phyloP scores from a whole-genome alignment of 1,139 yeast species.

The Meyerozyma athensensis region DNA sequence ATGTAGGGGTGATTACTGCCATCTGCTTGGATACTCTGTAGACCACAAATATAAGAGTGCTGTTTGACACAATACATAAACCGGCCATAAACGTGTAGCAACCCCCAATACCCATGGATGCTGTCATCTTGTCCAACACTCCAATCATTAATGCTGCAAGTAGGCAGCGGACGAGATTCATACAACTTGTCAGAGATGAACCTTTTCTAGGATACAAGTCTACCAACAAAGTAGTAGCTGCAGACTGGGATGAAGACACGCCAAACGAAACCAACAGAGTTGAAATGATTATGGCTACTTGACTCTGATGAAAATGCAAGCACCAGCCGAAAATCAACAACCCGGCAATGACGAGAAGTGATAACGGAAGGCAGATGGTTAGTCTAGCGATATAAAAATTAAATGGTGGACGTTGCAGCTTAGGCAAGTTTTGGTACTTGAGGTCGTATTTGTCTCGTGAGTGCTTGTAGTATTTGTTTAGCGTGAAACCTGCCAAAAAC shows the following conservation, averaged over 20 bases:
- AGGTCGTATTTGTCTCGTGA: constrained; percentile 16
- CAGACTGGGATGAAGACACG: constrained; percentile 24
- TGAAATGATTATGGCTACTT: constrained; percentile 29
- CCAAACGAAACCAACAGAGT: constrained; percentile 27
- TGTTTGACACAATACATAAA: constrained; percentile 13
- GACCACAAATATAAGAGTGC: not conserved
- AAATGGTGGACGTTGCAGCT: constrained; percentile 21
- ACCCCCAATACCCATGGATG: constrained; percentile 30
- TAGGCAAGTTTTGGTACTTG: constrained; percentile 13
- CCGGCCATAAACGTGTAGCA: constrained; percentile 34
- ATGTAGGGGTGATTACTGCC: not conserved
- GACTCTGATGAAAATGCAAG: constrained; percentile 21
- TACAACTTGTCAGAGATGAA: constrained; percentile 33
- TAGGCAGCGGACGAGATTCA: constrained; percentile 33
- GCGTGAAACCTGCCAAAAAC: constrained; percentile 22
- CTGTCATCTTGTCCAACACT: constrained; percentile 26
- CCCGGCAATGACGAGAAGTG: constrained; percentile 21
- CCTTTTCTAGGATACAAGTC: constrained; percentile 32
- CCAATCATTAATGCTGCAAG: constrained; percentile 34
- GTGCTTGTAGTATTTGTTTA: constrained; percentile 26
- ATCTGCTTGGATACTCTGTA: not conserved
- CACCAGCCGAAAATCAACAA: constrained; percentile 40
- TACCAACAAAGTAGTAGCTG: constrained; percentile 32
- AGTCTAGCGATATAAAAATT: constrained; percentile 25
- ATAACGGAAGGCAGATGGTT: constrained; percentile 23